A percentile compares a stretch with the other conserved stretches of the same genome.
phyloP scores from a whole-genome alignment of 345 rosid genomes.

The thale cress (Arabidopsis thaliana) region DNA sequence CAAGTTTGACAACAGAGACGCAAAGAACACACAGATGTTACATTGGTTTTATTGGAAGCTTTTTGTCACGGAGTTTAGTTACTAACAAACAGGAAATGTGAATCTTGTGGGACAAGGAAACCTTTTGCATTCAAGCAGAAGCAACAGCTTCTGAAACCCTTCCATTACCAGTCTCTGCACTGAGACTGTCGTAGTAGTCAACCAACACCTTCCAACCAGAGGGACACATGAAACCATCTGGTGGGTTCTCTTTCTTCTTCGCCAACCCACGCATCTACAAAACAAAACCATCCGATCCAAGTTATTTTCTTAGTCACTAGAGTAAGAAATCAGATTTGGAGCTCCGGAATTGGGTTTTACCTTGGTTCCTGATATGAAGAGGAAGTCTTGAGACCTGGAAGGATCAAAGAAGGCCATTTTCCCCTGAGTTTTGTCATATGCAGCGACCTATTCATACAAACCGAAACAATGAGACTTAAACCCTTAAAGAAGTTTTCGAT shows the following conservation, averaged over 20 bases:
- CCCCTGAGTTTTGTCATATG: slow-evolving; percentile 84
- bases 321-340: neutral
- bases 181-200: slow-evolving; percentile 78
- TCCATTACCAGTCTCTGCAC: slow-evolving; percentile 49
- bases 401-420: slow-evolving; percentile 97
- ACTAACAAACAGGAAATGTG: neutral
- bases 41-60: slow-evolving; percentile 36
- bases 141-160: slow-evolving; percentile 63
- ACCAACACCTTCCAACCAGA: slow-evolving; percentile 94
- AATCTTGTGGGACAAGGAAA: slow-evolving; percentile 15
- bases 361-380: slow-evolving; percentile 96
- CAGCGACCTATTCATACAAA: slow-evolving; percentile 67
- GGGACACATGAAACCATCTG: slow-evolving; percentile 97
- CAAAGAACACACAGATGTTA: slow-evolving; percentile 22
- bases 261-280: slow-evolving; percentile 90
- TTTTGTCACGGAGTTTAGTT: neutral
- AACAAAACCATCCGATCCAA: neutral
- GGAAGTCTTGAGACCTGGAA: slow-evolving; percentile 79
- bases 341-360: slow-evolving; percentile 42
- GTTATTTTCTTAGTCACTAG: neutral
- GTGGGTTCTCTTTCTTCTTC: slow-evolving; percentile 89
- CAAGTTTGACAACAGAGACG: neutral
- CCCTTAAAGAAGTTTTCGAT: neutral
- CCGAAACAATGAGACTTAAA: neutral
- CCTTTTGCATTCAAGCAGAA: slow-evolving; percentile 50